Base-by-base conservation (phyloP, 2,329 filamentous ascomycete species). In the Hypoxylon sp. region DNA sequence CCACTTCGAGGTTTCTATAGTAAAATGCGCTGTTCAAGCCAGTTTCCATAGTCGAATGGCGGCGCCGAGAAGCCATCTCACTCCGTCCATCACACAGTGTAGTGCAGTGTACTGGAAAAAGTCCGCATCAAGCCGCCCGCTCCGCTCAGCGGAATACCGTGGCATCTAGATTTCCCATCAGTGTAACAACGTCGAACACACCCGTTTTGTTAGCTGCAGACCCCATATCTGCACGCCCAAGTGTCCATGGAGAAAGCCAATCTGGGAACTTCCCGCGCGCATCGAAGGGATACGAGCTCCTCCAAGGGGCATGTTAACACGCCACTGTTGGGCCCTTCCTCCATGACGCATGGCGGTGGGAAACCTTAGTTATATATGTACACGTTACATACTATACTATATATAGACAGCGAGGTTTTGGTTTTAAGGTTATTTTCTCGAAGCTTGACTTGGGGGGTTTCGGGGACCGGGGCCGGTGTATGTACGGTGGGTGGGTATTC, bases 301-400 rank as follows among this genome's bases (percentile, higher is more conserved):
- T 22, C 19, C 19, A 22, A 19, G 50, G n/a, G 50, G n/a, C 31
- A 50, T 57, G 46, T 39, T 31, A 29, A 55, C 26, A 44, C 50
- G 48, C 53, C 58, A 51, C 42, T 17, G 19, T 50, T 17, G n/a
- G 17, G 5, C 5, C 10, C 24, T 64, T 39, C 29, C 24, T 64
- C 46, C 29, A 64, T 52, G 59, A 67, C 52, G 67, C 55, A 64
- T 42, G 29, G 13, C 19, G 42, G 44, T 22, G 44, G 53, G 42
- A 57, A 35, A 50, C 46, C 37, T 57, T 46, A n/a, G 31, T 9
- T 42, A 37, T 46, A 33, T 55, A 54, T 60, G n/a, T n/a, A 22
- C 19, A 22, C 19, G 19, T 22, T 22, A 22, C 19, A 22, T 22
- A 22, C 19, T 22, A 22, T 22, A 22, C 19, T 22, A 22, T 22